These are phyloP conservation scores for Oidiodendron maius DNA, from an alignment of 495 filamentous ascomycete genomes.

Conservation along the genomic window DNA sequence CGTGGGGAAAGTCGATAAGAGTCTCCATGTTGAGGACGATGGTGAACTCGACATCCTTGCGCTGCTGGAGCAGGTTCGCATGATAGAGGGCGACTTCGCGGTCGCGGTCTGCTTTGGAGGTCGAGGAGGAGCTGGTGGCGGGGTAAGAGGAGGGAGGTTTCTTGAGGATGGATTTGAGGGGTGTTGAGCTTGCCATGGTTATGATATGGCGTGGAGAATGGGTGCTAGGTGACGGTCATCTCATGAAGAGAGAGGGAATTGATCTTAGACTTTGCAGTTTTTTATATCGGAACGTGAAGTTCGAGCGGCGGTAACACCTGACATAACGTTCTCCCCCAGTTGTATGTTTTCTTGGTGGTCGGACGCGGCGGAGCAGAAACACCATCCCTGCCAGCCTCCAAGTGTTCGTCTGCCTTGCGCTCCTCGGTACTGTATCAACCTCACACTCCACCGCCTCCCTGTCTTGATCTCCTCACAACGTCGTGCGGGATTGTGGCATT, in stretches of 20 bases:
- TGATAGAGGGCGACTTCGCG: slow-evolving; percentile 63
- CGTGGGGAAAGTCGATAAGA: slow-evolving; percentile 54
- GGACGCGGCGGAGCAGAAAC: slow-evolving; percentile 1
- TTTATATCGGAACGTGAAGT: no score
- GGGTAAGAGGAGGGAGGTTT: slow-evolving; percentile 19
- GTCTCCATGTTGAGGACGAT: slow-evolving; percentile 66
- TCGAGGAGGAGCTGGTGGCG: slow-evolving; percentile 13
- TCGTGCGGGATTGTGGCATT: background rate
- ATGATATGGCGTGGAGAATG: slow-evolving; percentile 6
- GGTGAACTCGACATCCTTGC: slow-evolving; percentile 62
- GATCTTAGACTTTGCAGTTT: no score
- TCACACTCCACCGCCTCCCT: slow-evolving; percentile 14
- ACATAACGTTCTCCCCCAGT: background rate
- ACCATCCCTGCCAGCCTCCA: slow-evolving; percentile 3
- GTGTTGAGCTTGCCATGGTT: slow-evolving; percentile 16
- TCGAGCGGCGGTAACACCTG: no score
- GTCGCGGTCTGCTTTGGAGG: slow-evolving; percentile 33
- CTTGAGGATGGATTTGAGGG: slow-evolving; percentile 27
- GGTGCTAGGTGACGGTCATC: background rate
- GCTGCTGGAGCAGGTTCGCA: slow-evolving; percentile 70
- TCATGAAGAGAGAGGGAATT: background rate
- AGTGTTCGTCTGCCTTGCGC: slow-evolving; percentile 6
- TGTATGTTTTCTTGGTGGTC: background rate
- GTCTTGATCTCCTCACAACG: background rate
- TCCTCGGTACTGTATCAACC: background rate